These are phyloP conservation scores for Metarhizium humberi DNA, from an alignment of 2,329 filamentous ascomycete genomes.

Conservation along the genomic window DNA sequence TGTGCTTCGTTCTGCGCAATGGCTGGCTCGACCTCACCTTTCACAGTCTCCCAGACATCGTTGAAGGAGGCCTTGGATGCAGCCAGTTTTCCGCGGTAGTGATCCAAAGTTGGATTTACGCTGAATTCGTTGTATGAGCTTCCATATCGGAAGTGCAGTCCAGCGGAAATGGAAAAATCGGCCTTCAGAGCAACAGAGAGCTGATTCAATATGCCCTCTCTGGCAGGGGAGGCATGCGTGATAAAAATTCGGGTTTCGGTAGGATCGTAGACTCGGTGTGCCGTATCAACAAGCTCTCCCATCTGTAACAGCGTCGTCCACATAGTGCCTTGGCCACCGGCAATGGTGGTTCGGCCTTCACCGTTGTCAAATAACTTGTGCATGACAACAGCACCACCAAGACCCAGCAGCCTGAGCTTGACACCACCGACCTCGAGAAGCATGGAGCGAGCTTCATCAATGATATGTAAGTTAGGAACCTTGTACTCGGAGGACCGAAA, in stretches of 20 bases:
- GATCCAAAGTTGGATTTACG: constrained; percentile 93
- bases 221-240: constrained; percentile 91
- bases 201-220: constrained; percentile 94
- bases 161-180: constrained; percentile 95
- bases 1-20: constrained; percentile 91
- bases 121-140: constrained; percentile 99
- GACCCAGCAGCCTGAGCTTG: constrained; percentile 84
- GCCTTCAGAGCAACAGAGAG: constrained; percentile 95
- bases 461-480: constrained; percentile 93
- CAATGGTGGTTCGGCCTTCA: constrained; percentile 94
- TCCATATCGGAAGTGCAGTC: constrained; percentile 95
- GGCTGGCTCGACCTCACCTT: constrained; percentile 87
- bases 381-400: constrained; percentile 97
- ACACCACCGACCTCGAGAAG: constrained; percentile 90
- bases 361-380: constrained; percentile 99
- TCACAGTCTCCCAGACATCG: constrained; percentile 98
- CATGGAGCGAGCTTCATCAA: constrained; percentile 95
- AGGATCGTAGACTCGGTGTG: constrained; percentile 95
- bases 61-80: constrained; percentile 98
- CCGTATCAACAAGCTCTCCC: constrained; percentile 95
- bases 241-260: constrained; percentile 95
- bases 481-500: constrained; percentile 98
- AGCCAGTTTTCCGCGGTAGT: constrained; percentile 96
- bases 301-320: constrained; percentile 98
- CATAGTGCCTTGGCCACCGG: constrained; percentile 97